Evolutionary conservation across 495 filamentous ascomycete genomes (phyloP).

Genomic region (Hypoxylon trugodes): DNA sequence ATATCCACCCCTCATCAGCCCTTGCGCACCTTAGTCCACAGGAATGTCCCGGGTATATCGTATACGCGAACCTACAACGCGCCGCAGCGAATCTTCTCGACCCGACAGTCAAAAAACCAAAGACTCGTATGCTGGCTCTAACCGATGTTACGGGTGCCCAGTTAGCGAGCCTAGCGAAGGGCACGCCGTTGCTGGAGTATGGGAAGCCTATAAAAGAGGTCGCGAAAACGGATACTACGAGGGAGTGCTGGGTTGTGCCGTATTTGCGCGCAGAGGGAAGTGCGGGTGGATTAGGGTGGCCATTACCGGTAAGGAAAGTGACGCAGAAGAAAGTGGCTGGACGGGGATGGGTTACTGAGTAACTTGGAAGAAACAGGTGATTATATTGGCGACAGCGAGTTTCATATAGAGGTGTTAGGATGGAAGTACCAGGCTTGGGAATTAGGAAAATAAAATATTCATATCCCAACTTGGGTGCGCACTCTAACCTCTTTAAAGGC

Average conservation of each 20-base stretch:
- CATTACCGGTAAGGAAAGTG: conserved; percentile 82
- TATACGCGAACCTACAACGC: conserved; percentile 86
- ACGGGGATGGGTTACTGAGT: conserved; percentile 72
- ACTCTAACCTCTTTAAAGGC: no score
- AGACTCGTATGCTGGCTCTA: conserved; percentile 88
- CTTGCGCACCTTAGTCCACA: conserved; percentile 74
- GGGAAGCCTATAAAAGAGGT: conserved; percentile 88
- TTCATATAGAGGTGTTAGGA: no score
- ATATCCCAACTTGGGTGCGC: no score
- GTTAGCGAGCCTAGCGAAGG: conserved; percentile 81
- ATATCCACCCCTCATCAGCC: conserved; percentile 83
- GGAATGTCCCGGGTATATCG: conserved; percentile 81
- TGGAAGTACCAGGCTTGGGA: no score
- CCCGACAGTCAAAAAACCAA: conserved; percentile 64
- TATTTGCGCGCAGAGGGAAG: conserved; percentile 71
- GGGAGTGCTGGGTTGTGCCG: conserved; percentile 85
- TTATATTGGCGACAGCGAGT: no score
- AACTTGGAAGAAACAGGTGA: background rate
- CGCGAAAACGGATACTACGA: conserved; percentile 60
- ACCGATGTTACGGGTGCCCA: conserved; percentile 77
- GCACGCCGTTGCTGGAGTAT: conserved; percentile 83
- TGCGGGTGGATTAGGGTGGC: conserved; percentile 78
- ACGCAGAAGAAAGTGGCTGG: conserved; percentile 75
- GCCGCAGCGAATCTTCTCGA: conserved; percentile 55
- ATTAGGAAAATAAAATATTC: no score